Base-by-base conservation (phyloP, 1,284 basidiomycete species). In the Microbotryum violaceum region DNA sequence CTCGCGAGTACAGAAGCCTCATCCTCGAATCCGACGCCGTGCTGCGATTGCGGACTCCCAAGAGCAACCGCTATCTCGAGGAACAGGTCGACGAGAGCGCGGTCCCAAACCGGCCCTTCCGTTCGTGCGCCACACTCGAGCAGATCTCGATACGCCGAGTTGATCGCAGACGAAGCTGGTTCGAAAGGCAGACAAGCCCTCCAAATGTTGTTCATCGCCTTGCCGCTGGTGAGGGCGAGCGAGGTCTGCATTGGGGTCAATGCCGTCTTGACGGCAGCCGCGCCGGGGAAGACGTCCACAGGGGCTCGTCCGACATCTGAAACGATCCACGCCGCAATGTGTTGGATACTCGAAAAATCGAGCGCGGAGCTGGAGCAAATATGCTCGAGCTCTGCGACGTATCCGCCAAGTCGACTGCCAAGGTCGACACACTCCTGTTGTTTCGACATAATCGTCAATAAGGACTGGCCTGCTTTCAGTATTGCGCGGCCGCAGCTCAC, bases 291-390 rank as follows among this genome's bases (percentile, higher is more conserved):
- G 14, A 65, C 47, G 6, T 57, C 16, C 1, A 53, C 48, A 5
- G 70, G 63, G 2, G 74, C 65, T 1, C 66, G 54, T 14, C 65
- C 54, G 2, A 77, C 57, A 4, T 72, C 71, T 10, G 74, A 71
- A 3, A 65, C 56, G 25, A 78, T 67, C 75, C 75, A 75, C 0
- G 65, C 60, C 6, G 75, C 74, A 6, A 81, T 70, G 23, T 78
- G 72, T 61, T 76, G 76, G 12, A 78, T 72, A 1, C 78, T 74
- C 10, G 79, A 78, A 65, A 77, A 79, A 64, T 78, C 77, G 65
- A 78, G 76, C 1, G 70, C 68, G 9, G 67, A 54, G 1, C 54
- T 49, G 29, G 65, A 64, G 42, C 70, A 71, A 58, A 74, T 71
- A 12, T 70, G 63, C 66, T 76, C 75, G 47, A 78, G 67, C 21